Evolutionary conservation across 2,329 filamentous ascomycete genomes (phyloP).

Genomic region (Penicillium sp.): DNA sequence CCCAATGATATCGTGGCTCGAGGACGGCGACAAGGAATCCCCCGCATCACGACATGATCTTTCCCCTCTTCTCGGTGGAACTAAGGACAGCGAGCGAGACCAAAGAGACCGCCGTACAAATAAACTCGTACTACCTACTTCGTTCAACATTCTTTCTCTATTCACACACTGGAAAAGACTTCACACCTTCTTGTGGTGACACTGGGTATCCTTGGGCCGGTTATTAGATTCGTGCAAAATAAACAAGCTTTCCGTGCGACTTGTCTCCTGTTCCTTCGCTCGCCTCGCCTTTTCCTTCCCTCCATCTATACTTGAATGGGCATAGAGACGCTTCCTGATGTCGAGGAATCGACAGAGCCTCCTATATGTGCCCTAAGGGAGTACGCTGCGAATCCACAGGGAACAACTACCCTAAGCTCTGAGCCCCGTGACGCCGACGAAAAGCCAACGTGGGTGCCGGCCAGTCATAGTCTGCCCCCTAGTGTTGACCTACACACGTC

Average conservation of each 20-base stretch:
- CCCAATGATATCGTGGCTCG: conserved; percentile 24
- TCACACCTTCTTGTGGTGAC: background rate
- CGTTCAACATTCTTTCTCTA: background rate
- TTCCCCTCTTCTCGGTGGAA: conserved; percentile 15
- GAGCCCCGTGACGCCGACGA: conserved; percentile 21
- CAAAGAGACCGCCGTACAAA: conserved; percentile 10
- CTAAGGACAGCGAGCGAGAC: background rate
- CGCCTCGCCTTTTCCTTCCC: conserved; percentile 10
- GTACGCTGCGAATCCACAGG: conserved; percentile 27
- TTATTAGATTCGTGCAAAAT: conserved; percentile 7
- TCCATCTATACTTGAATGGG: conserved; percentile 42
- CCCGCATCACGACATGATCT: conserved; percentile 14
- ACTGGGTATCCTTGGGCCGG: conserved; percentile 5
- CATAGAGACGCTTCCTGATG: conserved; percentile 44
- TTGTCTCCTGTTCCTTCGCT: background rate
- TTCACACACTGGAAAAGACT: conserved; percentile 1
- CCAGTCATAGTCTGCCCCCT: conserved; percentile 3
- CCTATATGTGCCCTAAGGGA: conserved; percentile 43
- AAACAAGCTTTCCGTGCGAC: background rate
- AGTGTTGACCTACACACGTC: conserved; percentile 7
- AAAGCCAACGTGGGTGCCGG: conserved; percentile 17
- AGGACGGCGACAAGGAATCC: conserved; percentile 12
- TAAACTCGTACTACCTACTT: background rate
- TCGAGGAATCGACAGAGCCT: conserved; percentile 48
- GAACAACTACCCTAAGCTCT: conserved; percentile 20